Evolutionary conservation across 2,329 filamentous ascomycete species (phyloP).

Genomic region (Alternaria atra): DNA sequence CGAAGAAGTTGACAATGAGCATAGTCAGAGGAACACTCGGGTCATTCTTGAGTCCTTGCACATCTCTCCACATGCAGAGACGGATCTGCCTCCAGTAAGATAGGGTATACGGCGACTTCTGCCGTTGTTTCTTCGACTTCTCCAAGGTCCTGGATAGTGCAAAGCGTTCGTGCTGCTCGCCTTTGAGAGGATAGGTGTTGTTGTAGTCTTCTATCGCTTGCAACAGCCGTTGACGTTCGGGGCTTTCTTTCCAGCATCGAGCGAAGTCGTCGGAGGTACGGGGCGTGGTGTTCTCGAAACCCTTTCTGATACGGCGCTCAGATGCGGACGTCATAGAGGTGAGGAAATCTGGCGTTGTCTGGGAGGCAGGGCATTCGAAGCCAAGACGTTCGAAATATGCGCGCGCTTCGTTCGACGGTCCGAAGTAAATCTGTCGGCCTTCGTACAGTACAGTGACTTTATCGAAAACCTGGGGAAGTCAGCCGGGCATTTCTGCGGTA

Average conservation of each 20-base stretch:
- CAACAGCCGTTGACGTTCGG: conserved; percentile 49
- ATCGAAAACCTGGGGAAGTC: conserved; percentile 21
- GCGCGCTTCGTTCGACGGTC: conserved; percentile 67
- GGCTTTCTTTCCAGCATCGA: conserved; percentile 62
- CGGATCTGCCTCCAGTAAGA: conserved; percentile 42
- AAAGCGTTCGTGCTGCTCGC: conserved; percentile 50
- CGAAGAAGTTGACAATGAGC: conserved; percentile 72
- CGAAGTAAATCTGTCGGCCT: conserved; percentile 75
- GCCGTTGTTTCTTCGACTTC: conserved; percentile 59
- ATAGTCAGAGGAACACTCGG: conserved; percentile 68
- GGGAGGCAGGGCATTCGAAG: conserved; percentile 62
- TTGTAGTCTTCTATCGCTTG: conserved; percentile 55
- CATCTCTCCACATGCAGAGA: conserved; percentile 10
- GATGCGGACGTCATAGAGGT: conserved; percentile 69
- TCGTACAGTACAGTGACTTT: conserved; percentile 56
- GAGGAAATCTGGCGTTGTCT: conserved; percentile 76
- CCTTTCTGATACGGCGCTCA: conserved; percentile 43
- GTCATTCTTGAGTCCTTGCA: conserved; percentile 27
- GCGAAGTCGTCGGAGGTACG: conserved; percentile 49
- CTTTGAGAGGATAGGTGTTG: conserved; percentile 56
- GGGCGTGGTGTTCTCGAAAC: conserved; percentile 54
- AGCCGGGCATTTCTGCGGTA: background rate
- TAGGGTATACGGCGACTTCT: conserved; percentile 63
- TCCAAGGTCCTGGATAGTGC: conserved; percentile 54
- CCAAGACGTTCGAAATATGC: conserved; percentile 73